Evolutionary conservation across 495 filamentous ascomycete genomes (phyloP), one percentile per base, ranked within the genome.

Genomic region (Trichocladium antarcticum): DNA sequence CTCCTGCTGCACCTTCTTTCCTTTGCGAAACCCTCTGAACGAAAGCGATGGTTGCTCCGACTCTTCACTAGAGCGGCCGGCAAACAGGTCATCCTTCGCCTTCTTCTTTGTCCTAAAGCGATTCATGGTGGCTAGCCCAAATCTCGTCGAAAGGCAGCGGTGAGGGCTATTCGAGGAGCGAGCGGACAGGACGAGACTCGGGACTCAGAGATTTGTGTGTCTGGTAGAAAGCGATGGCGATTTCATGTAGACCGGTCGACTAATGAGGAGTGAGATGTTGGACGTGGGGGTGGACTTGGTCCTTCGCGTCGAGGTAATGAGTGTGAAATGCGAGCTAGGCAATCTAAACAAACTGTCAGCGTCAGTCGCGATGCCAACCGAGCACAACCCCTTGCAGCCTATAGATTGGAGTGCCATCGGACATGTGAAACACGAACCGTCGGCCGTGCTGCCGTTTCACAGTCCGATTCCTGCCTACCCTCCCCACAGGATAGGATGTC

Each of bases 91-190:
- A 29, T 82, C 78, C 71, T 78, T 82, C 27, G 56, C 75, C 77
- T 78, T 83, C 70, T 78, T 85, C 62, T 78, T 77, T 27, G 74
- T 83, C 54, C 83, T 74, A 57, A 87, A 85, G 20, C 81, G 80
- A 70, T 87, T 85, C 84, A 88, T 88, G 8, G 37, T 65, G 55
- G 12, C 42, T 8, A 7, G 20, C 16, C 27, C n/a, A 35, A 29
- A 11, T 14, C 9, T 16, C 12, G 38, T 16, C 31, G 7, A 42
- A 7, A 8, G 8, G 14, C 8, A 17, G 6, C 39, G 12, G 39
- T 21, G 43, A 43, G 7, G 22, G 39, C 27, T 21, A 19, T 38
- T 5, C 20, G 16, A 12, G 14, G 34, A 27, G 32, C 5, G 29
- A 4, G 19, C 14, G 5, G 5, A 22, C 12, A 7, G 11, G 6